Conservation (phyloP, 345 rosid genomes). For the Eucalyptus caleyi region DNA sequence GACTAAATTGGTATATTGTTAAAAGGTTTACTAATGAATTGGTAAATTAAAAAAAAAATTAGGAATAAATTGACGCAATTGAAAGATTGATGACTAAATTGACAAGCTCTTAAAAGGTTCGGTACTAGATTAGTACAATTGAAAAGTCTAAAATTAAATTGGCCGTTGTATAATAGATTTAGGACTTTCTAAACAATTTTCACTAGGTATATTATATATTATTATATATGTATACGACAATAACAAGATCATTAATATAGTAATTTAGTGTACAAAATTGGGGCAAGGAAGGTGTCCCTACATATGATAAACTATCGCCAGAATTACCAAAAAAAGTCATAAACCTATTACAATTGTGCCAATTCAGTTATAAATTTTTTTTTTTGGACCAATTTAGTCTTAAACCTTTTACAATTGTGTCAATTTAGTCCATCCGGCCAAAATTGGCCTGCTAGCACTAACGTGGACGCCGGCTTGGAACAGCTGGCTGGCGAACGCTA, state of each 20-base stretch:
- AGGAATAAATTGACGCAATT: too few relatives aligned
- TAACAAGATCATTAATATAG: background rate
- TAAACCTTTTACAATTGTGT: too few relatives aligned
- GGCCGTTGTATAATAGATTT: background rate
- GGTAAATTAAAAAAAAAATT: fast-evolving
- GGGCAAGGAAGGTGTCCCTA: background rate
- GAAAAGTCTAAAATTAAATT: too few relatives aligned
- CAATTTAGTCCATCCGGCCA: fast-evolving
- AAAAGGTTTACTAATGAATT: too few relatives aligned
- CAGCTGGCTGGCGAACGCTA: fast-evolving
- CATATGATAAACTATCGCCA: background rate
- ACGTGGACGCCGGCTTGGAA: fast-evolving
- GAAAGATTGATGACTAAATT: too few relatives aligned
- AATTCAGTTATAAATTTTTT: too few relatives aligned
- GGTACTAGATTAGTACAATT: background rate
- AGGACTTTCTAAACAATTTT: background rate
- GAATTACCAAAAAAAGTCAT: too few relatives aligned
- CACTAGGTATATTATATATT: background rate
- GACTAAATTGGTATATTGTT: background rate
- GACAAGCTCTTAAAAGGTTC: background rate
- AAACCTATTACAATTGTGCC: too few relatives aligned
- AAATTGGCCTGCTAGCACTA: fast-evolving
- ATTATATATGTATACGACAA: background rate
- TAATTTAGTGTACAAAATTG: background rate
- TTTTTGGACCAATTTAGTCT: too few relatives aligned